A percentile compares a stretch with the other conserved stretches of the same genome.
Evolutionary conservation across 805 yeast species (phyloP).

Genomic region (Naumovozyma castellii): DNA sequence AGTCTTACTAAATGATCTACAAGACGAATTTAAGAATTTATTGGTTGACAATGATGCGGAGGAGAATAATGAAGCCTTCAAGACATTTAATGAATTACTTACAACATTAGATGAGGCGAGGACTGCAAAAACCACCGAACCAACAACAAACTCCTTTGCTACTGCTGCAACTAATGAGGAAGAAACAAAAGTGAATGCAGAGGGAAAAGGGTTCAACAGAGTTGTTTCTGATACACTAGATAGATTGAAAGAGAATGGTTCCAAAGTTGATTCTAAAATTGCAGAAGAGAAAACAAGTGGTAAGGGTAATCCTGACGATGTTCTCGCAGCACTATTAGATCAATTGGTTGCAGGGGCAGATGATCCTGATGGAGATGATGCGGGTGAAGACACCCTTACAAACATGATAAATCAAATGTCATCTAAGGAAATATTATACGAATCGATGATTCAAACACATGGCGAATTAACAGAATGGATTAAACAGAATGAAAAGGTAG

Average conservation of each 20-base stretch:
- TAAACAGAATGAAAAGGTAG: conserved; percentile 37
- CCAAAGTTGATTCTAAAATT: conserved; percentile 49
- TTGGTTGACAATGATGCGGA: conserved; percentile 20
- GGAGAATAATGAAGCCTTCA: conserved; percentile 23
- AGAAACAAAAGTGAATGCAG: conserved; percentile 29
- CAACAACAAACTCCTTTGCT: too few species aligned
- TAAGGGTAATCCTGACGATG: conserved; percentile 35
- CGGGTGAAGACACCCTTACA: conserved; percentile 51
- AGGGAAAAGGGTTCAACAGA: conserved; percentile 44
- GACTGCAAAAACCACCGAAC: conserved; percentile 6
- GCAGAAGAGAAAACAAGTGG: conserved; percentile 36
- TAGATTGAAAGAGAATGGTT: conserved; percentile 70
- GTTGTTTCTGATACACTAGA: conserved; percentile 75
- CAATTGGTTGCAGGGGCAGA: conserved; percentile 42
- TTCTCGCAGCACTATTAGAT: conserved; percentile 53
- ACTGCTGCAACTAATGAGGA: conserved; percentile 30
- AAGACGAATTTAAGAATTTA: conserved; percentile 19
- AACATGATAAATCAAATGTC: conserved; percentile 77
- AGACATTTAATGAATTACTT: conserved; percentile 31
- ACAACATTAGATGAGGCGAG: conserved; percentile 22
- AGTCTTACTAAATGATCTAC: conserved; percentile 21
- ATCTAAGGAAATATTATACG: conserved; percentile 76
- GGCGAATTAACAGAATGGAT: conserved; percentile 67
- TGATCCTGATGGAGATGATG: conserved; percentile 27
- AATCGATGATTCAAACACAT: conserved; percentile 75